Conservation (phyloP, 1,139 yeast species). For the Schwanniomyces etchellsii region DNA sequence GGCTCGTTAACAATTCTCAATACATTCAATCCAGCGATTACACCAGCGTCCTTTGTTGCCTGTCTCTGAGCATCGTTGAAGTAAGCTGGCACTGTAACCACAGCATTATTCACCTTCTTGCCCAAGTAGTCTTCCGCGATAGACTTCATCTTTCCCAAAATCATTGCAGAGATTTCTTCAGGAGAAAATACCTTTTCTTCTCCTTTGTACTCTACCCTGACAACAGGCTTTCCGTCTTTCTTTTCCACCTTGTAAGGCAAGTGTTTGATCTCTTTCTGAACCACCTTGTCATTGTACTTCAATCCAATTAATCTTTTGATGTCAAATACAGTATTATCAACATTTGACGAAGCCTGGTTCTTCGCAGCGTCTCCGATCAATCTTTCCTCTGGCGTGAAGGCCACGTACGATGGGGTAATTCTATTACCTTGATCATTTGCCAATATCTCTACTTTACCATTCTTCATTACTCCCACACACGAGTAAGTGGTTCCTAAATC, state of each 20-base stretch:
- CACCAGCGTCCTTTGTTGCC: conserved; percentile 97
- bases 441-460: conserved; percentile 85
- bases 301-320: conserved; percentile 85
- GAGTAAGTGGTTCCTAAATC: conserved; percentile 88
- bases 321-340: conserved; percentile 74
- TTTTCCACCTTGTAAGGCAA: conserved; percentile 69
- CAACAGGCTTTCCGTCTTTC: conserved; percentile 75
- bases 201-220: conserved; percentile 62
- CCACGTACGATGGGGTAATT: conserved; percentile 88
- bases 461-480: conserved; percentile 91
- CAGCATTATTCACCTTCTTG: conserved; percentile 85
- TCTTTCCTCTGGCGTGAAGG: conserved; percentile 80
- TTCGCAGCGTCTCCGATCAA: conserved; percentile 93
- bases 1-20: conserved; percentile 96
- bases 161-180: conserved; percentile 91
- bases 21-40: conserved; percentile 91
- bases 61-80: conserved; percentile 98
- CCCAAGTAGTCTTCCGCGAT: conserved; percentile 92
- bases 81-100: conserved; percentile 95
- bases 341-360: conserved; percentile 85
- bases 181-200: conserved; percentile 74
- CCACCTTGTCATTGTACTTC: conserved; percentile 66
- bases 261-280: conserved; percentile 78
- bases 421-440: conserved; percentile 97
- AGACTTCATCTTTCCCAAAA: conserved; percentile 85